Conservation (phyloP, 1,284 basidiomycete species). For the Cutaneotrichosporon sp. region DNA sequence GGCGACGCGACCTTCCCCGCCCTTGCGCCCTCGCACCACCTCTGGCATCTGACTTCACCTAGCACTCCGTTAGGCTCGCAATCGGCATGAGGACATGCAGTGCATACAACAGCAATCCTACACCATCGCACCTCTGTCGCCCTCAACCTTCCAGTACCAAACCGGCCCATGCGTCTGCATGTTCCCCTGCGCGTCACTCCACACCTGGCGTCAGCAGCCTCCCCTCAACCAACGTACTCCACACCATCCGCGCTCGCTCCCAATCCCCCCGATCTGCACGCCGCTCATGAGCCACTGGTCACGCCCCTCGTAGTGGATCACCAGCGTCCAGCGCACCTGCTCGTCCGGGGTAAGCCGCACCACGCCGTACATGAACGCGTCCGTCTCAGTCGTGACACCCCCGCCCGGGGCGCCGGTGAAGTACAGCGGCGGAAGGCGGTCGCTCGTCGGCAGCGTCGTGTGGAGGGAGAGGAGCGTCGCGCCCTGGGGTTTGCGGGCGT, state of each 20-base stretch:
- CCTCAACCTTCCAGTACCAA: constrained; percentile 1
- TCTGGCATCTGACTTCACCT: too few species aligned
- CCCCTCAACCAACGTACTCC: constrained; percentile 30
- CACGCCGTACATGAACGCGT: neutral
- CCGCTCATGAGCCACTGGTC: constrained; percentile 14
- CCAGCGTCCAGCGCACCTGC: neutral
- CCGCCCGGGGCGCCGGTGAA: constrained; percentile 33
- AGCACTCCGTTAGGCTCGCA: too few species aligned
- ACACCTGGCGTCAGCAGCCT: neutral
- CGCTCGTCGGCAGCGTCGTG: constrained; percentile 33
- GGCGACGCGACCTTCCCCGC: too few species aligned
- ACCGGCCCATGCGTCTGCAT: neutral
- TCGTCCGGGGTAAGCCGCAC: neutral
- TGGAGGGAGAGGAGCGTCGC: constrained; percentile 25
- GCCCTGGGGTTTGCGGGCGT: constrained; percentile 6
- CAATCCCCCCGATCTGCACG: constrained; percentile 43
- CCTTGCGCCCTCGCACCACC: too few species aligned
- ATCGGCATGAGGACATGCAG: too few species aligned
- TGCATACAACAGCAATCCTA: neutral
- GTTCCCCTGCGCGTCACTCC: neutral
- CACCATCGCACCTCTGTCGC: too few species aligned
- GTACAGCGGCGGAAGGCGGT: constrained; percentile 39
- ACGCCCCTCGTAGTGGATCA: neutral
- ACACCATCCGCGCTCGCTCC: constrained; percentile 39
- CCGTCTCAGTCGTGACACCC: too few species aligned